A percentile compares a stretch with the other conserved stretches of the same genome.
phyloP scores from a whole-genome alignment of 805 yeast genomes.

The Blastobotrys americana region DNA sequence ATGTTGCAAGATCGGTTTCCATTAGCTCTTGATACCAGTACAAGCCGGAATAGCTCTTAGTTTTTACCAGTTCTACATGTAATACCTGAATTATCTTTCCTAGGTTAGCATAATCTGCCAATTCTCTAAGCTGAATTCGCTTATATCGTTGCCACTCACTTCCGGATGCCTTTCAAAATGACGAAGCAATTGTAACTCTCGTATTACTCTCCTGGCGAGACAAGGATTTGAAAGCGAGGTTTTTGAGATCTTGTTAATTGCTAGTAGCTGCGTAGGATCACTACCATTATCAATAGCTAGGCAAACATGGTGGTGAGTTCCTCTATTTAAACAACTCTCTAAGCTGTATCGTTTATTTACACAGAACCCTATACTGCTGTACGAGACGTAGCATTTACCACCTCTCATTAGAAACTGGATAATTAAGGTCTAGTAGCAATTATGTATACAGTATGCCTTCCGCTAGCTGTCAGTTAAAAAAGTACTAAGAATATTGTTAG shows the following conservation, averaged over 20 bases:
- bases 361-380: not conserved
- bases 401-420: no score
- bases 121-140: no score
- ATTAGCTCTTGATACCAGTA: slow-evolving; percentile 83
- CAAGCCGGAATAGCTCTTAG: slow-evolving; percentile 71
- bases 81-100: slow-evolving; percentile 61
- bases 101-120: no score
- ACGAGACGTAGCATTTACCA: not conserved
- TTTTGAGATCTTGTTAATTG: not conserved
- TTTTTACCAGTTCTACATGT: slow-evolving; percentile 63
- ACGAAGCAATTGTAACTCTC: not conserved
- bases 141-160: not conserved
- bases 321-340: not conserved
- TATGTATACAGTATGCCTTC: no score
- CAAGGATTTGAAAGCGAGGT: not conserved
- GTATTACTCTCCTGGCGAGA: not conserved
- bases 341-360: not conserved
- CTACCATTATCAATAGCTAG: not conserved
- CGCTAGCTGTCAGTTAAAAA: no score
- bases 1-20: slow-evolving; percentile 72
- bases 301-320: not conserved
- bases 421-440: no score
- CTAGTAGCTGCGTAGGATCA: not conserved
- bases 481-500: no score
- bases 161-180: not conserved